Evolutionary conservation across 2,329 filamentous ascomycete species (phyloP), one percentile per base, ranked within the genome.

Genomic region (Sporothrix pseudoabietina): DNA sequence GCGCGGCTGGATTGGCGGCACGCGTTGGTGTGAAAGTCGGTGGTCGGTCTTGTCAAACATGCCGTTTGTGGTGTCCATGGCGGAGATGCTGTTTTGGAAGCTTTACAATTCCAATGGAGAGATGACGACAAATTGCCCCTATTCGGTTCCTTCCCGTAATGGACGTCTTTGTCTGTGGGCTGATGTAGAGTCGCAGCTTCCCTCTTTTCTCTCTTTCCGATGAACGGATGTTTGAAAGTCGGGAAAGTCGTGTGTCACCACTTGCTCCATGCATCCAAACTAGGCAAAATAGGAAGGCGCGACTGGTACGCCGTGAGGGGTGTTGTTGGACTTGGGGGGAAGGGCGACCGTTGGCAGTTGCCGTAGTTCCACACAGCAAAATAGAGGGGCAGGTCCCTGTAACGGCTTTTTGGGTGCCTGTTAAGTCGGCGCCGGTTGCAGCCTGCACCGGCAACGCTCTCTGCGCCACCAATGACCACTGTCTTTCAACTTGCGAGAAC

Each of bases 1-100:
- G 10, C 89, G 85, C 3, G 90, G 90, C 77, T 83, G 82, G 47
- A 85, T 47, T 16, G 16, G 73, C 22, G 9, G 44, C 30, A 9
- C 19, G 6, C 26, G 8, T 22, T 19, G 49, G n/a, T 54, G 22
- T 26, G 52, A 6, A 22, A 26, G 65, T 14, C 44, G 16, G 26
- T 54, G 47, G 47, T 10, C 30, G 19, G 16, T 7, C 9, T 54
- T 69, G 65, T 54, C 47, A 16, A 69, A 35, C 2, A 35, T 32
- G 65, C 26, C 14, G 44, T 52, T 54, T 19, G 30, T 47, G 47
- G 41, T 22, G 47, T 44, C 30, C 19, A 10, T 26, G 9, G 66
- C 35, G 49, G n/a, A 49, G 12, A 26, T 35, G 26, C 52, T 8
- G 19, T 49, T 19, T 66, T 9, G 63, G 22, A 30, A 12, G 1